phyloP scores from a whole-genome alignment of 2,329 filamentous ascomycete genomes.

The Helicocarpus griseus region DNA sequence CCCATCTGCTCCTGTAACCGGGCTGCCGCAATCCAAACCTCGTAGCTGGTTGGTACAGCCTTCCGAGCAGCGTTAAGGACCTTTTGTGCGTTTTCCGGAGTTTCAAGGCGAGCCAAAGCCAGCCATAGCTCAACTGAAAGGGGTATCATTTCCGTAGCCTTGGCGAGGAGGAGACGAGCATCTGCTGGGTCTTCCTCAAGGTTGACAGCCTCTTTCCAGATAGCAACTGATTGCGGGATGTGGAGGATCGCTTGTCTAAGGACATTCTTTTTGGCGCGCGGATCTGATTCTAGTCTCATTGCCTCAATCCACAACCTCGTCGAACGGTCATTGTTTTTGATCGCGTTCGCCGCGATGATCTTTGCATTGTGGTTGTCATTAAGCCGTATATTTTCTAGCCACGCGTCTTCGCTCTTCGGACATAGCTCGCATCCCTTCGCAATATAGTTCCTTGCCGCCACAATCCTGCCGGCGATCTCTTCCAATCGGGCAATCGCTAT shows the following conservation, averaged over 20 bases:
- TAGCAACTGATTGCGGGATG: slow-evolving; percentile 82
- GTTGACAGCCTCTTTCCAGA: slow-evolving; percentile 99
- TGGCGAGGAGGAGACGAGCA: slow-evolving; percentile 78
- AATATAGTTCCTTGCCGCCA: slow-evolving; percentile 80
- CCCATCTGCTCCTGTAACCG: slow-evolving; percentile 84
- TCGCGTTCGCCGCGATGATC: slow-evolving; percentile 86
- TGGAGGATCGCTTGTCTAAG: slow-evolving; percentile 84
- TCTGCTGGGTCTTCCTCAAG: slow-evolving; percentile 83
- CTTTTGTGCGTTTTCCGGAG: slow-evolving; percentile 82
- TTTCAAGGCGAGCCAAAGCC: slow-evolving; percentile 80
- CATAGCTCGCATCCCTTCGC: slow-evolving; percentile 81
- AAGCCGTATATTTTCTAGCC: slow-evolving; percentile 90
- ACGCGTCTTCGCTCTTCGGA: slow-evolving; percentile 87
- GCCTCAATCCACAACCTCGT: slow-evolving; percentile 91
- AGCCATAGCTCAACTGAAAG: slow-evolving; percentile 92
- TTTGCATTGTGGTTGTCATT: slow-evolving; percentile 92
- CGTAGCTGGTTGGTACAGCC: slow-evolving; percentile 82
- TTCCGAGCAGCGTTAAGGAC: slow-evolving; percentile 93
- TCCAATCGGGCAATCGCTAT: slow-evolving; percentile 89
- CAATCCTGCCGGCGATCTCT: slow-evolving; percentile 83
- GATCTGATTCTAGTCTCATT: slow-evolving; percentile 79
- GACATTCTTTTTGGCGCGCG: slow-evolving; percentile 81
- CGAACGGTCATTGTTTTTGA: slow-evolving; percentile 81
- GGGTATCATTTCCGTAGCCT: slow-evolving; percentile 91
- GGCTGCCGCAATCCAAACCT: slow-evolving; percentile 94